Evolutionary conservation across 768 basidiomycete species (phyloP), one percentile per base, ranked within the genome.

Genomic region (Lactarius tabidus): DNA sequence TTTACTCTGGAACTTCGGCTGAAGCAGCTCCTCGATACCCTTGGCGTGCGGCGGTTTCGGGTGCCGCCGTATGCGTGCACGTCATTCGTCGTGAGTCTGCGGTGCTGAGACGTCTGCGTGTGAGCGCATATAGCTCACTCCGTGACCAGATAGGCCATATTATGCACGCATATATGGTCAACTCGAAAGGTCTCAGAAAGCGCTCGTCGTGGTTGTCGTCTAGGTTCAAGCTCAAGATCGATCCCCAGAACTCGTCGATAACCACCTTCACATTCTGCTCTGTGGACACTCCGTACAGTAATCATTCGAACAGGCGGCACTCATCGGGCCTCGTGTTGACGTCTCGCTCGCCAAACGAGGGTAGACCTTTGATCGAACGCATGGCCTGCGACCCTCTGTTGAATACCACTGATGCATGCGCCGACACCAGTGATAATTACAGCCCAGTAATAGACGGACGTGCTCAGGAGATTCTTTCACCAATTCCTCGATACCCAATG

Each of bases 11-110:
- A 41, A 18, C n/a, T 63, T n/a, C 56, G 36, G n/a, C 35, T 57
- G 7, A 43, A 63, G 8, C 62, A 63, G 41, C 38, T 63, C 54
- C 31, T 35, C 14, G 28, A 33, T 38, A 35, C 8, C 26, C 56
- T 63, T 9, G 56, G 43, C 38, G 43, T 43, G 20, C 43, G 28
- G 29, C 36, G 41, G 33, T 41, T 63, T 41, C 45, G 56, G 10
- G 26, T 63, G 31, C 62, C 62, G 29, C 38, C 62, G 38, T 63
- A 63, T 57, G 55, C 62, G 38, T 63, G 62, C 56, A 57, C 62
- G 12, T 63, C 62, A 38, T 63, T 63, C 29, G 62, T 53, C 14
- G 62, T 63, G 39, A 63, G 62, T 63, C 38, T 8, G 31, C 15
- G 7, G 14, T 17, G 15, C 17, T 31, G 20, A n/a, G 4, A 4